phyloP scores from a whole-genome alignment of 805 yeast genomes.

The Torulaspora franciscae region DNA sequence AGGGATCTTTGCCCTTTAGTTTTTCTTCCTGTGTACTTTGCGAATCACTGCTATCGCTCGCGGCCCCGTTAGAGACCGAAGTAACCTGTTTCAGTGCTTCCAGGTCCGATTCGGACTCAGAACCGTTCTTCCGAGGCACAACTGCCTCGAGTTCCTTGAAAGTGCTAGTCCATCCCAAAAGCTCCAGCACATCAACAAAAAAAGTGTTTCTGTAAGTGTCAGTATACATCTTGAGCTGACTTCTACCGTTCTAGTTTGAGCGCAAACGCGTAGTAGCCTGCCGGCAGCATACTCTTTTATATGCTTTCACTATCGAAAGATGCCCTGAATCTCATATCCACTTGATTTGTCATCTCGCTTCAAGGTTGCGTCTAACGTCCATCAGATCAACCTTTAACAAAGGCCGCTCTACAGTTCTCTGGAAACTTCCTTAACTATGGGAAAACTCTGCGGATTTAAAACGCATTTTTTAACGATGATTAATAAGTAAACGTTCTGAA shows the following conservation, averaged over 20 bases:
- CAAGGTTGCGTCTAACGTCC: background rate
- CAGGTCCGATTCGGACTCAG: background rate
- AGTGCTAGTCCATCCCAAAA: slow-evolving; percentile 12
- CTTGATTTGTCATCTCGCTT: background rate
- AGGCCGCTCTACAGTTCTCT: background rate
- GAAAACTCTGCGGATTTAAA: background rate
- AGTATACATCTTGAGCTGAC: slow-evolving; percentile 9
- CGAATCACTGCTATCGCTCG: background rate
- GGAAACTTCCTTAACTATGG: background rate
- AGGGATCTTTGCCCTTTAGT: slow-evolving; percentile 30
- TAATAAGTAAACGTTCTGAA: background rate
- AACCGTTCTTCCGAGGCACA: background rate
- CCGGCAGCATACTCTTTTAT: background rate
- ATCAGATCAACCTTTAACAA: background rate
- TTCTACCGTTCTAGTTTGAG: background rate
- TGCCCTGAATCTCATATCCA: background rate
- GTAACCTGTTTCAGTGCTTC: slow-evolving; percentile 3
- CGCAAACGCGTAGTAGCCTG: background rate
- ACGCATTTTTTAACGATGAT: background rate
- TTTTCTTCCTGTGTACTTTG: background rate
- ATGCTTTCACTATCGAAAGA: background rate
- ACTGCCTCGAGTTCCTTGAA: slow-evolving; percentile 4
- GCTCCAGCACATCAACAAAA: slow-evolving; percentile 25
- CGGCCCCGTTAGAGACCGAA: background rate
- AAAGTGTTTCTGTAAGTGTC: slow-evolving; percentile 22